phyloP scores from a whole-genome alignment of 495 filamentous ascomycete species.

The Glutinoglossum americanum region DNA sequence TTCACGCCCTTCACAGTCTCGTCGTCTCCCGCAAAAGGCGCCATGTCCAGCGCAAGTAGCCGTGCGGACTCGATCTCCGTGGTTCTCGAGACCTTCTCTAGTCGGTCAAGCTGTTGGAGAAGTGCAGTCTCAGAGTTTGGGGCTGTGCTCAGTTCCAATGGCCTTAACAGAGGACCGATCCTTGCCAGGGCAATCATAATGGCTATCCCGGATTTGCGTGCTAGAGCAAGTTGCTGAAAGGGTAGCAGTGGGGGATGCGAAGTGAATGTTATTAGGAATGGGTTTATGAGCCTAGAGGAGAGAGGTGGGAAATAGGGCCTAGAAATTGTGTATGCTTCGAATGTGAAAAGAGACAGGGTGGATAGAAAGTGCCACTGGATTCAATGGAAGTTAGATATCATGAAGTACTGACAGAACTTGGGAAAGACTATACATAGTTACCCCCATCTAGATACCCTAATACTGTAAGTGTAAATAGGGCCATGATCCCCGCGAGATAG shows the following conservation, averaged over 20 bases:
- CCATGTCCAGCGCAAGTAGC: constrained; percentile 53
- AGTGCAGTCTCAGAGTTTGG: constrained; percentile 16
- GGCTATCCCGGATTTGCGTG: constrained; percentile 55
- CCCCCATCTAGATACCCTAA: constrained; percentile 71
- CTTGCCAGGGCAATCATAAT: constrained; percentile 82
- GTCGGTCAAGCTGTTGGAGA: constrained; percentile 21
- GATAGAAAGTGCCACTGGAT: constrained; percentile 67
- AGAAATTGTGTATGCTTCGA: constrained; percentile 56
- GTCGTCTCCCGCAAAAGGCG: constrained; percentile 59
- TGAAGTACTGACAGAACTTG: background rate
- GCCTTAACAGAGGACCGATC: constrained; percentile 39
- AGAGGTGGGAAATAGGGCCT: constrained; percentile 36
- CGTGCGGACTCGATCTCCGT: constrained; percentile 45
- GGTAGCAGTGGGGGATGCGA: constrained; percentile 50
- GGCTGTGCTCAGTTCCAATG: constrained; percentile 2
- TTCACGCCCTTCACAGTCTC: constrained; percentile 19
- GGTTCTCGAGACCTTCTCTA: constrained; percentile 25
- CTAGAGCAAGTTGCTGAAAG: constrained; percentile 65
- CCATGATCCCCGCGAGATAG: constrained; percentile 39
- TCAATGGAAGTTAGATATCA: background rate
- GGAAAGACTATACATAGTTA: constrained; percentile 27
- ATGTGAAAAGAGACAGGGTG: constrained; percentile 40
- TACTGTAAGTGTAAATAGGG: constrained; percentile 45
- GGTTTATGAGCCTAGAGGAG: constrained; percentile 37
- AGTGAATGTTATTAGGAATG: constrained; percentile 28